Percentiles rank a stretch among this genome's conserved stretches.
Evolutionary conservation across 139 green algal species (phyloP).

Genomic region (Desmodesmus armatus): DNA sequence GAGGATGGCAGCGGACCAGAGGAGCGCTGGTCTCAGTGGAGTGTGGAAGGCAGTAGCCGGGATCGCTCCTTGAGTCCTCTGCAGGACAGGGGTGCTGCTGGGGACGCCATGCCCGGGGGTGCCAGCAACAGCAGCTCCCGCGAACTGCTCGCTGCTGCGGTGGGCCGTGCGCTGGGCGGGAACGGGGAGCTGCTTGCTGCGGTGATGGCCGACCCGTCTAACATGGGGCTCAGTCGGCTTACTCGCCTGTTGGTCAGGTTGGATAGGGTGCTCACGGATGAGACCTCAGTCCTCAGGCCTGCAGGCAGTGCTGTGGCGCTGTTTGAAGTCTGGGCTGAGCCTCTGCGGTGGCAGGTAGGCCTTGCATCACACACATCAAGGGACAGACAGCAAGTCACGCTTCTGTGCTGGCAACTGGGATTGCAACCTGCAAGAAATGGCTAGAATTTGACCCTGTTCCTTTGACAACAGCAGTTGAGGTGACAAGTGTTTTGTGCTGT

Average conservation of each 20-base stretch:
- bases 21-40: neutral
- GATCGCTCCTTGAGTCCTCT: neutral
- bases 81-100: too few species aligned
- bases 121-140: too few species aligned
- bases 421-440: too few species aligned
- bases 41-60: neutral
- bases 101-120: too few species aligned
- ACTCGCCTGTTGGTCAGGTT: conserved; percentile 27
- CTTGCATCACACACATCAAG: too few species aligned
- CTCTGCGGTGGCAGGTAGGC: too few species aligned
- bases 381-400: too few species aligned
- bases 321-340: conserved; percentile 34
- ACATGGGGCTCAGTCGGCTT: neutral
- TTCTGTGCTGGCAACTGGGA: too few species aligned
- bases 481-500: too few species aligned
- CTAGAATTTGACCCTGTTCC: too few species aligned
- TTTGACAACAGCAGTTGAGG: too few species aligned
- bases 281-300: neutral
- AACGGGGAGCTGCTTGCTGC: neutral
- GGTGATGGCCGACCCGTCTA: neutral
- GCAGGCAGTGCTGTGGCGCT: conserved; percentile 16
- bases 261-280: conserved; percentile 23
- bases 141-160: conserved; percentile 22
- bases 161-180: neutral
- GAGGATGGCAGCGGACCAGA: too few species aligned